Evolutionary conservation across 1,284 basidiomycete species (phyloP).

Genomic region (Ceratobasidium sp.): DNA sequence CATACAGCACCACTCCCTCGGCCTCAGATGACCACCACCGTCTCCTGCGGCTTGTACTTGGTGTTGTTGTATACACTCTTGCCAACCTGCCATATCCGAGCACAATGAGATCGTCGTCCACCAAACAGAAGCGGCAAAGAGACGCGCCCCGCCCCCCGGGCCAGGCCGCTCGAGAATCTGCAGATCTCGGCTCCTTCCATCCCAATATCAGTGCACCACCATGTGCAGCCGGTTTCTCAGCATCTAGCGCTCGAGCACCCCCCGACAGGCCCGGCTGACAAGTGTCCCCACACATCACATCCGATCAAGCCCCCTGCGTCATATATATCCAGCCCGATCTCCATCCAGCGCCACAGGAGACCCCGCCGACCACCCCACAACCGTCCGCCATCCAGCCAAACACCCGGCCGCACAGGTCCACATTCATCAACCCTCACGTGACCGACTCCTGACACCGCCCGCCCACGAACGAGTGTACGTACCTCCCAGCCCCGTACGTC

Average conservation of each 20-base stretch:
- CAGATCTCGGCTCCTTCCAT: constrained; percentile 32
- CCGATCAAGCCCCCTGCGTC: constrained; percentile 13
- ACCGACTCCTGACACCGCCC: constrained; percentile 10
- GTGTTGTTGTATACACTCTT: constrained; percentile 87
- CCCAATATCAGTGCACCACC: constrained; percentile 27
- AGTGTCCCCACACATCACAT: constrained; percentile 10
- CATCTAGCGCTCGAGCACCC: not conserved
- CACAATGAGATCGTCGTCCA: constrained; percentile 15
- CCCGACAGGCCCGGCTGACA: constrained; percentile 1
- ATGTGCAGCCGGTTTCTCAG: constrained; percentile 4
- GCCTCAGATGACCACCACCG: constrained; percentile 57
- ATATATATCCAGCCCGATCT: constrained; percentile 28
- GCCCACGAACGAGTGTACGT: constrained; percentile 52
- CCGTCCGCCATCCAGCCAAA: constrained; percentile 18
- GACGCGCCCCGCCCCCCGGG: constrained; percentile 7
- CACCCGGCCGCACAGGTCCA: constrained; percentile 18
- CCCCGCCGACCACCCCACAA: constrained; percentile 8
- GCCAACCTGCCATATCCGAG: constrained; percentile 60
- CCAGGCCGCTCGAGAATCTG: constrained; percentile 20
- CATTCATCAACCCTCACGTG: constrained; percentile 12
- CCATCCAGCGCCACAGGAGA: constrained; percentile 30
- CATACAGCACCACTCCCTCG: not conserved
- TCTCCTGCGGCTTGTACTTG: constrained; percentile 73
- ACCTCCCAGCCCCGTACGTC: constrained; percentile 95
- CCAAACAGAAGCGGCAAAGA: constrained; percentile 17